Base-by-base conservation (phyloP, 192 early-diverging fungal species). In the Gamsiella multidivaricata region DNA sequence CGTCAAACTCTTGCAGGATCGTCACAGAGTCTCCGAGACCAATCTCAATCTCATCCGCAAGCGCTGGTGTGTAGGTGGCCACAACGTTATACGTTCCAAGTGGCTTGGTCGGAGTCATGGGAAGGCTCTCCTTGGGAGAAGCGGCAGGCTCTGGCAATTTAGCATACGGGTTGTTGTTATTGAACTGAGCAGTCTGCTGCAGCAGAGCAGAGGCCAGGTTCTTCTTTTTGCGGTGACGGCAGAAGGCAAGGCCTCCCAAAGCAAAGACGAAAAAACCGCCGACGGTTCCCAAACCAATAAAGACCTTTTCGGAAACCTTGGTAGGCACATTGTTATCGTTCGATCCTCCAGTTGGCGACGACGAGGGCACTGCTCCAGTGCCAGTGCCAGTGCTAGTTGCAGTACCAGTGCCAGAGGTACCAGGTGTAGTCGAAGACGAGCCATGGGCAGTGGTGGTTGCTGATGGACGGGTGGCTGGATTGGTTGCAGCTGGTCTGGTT, bases 21-120 rank as follows among this genome's bases (percentile, higher is more conserved):
- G 84, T 80, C 34, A 89, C 81, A 3, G 82, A 82, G 32, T 89
- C 88, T 11, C 86, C 84, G 20, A 60, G 57, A 54, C 83, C 80
- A 47, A 89, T 81, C 61, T 84, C 84, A 42, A 89, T 76, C 71
- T 89, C 88, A 49, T 89, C 88, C n/a, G 79, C 74, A n/a, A 88
- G 45, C 3, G 85, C 84, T 7, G 87, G 85, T 22, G 80, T 83
- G 50, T 87, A 87, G 17, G 81, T 86, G 15, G 80, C 59, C 3
- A 83, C 60, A 12, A 85, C 85, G 28, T 45, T 74, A 39, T 72
- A 88, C 25, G 80, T 74, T 22, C 86, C 84, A 7, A 84, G 10
- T 2, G 85, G 76, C 37, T 81, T 73, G 42, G 72, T 74, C 8
- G 79, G 69, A 29, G 52, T 80, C 68, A 60, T 71, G 12, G 59